Evolutionary conservation across 2,329 filamentous ascomycete genomes (phyloP).

Genomic region (Clonostachys rosea): DNA sequence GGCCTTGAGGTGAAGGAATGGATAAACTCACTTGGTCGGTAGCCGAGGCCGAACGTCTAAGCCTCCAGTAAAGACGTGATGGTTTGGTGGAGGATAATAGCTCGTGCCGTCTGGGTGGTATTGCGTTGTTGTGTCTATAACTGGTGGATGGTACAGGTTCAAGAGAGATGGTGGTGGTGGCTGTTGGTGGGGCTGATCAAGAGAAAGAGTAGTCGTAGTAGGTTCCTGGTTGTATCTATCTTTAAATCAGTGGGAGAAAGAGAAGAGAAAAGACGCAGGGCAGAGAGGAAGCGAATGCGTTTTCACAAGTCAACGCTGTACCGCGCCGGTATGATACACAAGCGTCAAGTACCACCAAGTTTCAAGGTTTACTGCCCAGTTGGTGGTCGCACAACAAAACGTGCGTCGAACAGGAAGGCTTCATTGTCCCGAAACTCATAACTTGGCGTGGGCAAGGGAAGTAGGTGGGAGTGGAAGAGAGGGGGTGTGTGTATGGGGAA

Average conservation of each 20-base stretch:
- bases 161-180: conserved; percentile 33
- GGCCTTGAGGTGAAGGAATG: neutral
- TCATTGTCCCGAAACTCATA: neutral
- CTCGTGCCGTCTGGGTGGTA: conserved; percentile 44
- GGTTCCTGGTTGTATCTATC: conserved; percentile 52
- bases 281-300: conserved; percentile 8
- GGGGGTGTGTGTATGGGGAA: too few relatives aligned
- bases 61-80: conserved; percentile 36
- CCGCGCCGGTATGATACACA: conserved; percentile 24
- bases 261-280: conserved; percentile 1
- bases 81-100: conserved; percentile 38
- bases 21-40: conserved; percentile 45
- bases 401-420: neutral
- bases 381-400: conserved; percentile 30
- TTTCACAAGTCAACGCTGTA: conserved; percentile 27
- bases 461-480: too few relatives aligned
- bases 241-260: conserved; percentile 14
- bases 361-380: conserved; percentile 37
- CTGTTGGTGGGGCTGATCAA: conserved; percentile 46
- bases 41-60: conserved; percentile 50
- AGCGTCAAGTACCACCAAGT: conserved; percentile 18
- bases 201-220: conserved; percentile 44
- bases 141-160: conserved; percentile 44
- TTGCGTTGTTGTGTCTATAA: conserved; percentile 37
- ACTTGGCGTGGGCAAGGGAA: neutral